Base-by-base conservation (phyloP, 768 basidiomycete species). In the Russula brevipes region DNA sequence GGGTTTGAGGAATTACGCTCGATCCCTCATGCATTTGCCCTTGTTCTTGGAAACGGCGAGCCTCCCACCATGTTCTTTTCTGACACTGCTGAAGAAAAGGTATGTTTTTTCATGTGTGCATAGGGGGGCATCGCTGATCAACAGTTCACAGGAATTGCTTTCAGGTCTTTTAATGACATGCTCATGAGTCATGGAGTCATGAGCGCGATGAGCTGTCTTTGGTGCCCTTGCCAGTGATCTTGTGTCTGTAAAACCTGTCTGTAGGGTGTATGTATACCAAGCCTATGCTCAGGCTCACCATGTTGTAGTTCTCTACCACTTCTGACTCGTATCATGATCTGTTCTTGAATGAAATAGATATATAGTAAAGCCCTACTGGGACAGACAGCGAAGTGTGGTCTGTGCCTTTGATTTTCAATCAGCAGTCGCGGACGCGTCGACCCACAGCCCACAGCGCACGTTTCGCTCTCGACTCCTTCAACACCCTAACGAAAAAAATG, bases 401-500 rank as follows among this genome's bases (percentile, higher is more conserved):
- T 4, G 16, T 30, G 3, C 14, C 3, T 3, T 45, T 14, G 55
- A 6, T 11, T 10, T 38, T 38, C 24, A 19, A 24, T 24, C 24
- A 24, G 24, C 24, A 24, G 24, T 10, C n/a, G 24, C 1, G 24
- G 56, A 46, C 56, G 45, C 56, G 56, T 47, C 51, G 35, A 16
- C 16, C 7, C 44, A 44, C n/a, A 35, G 44, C 44, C 12, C 7
- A 33, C 10, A 16, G 36, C 30, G 17, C 54, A 17, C 49, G 0
- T 11, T 11, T 12, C 19, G 5, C 24, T 17, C 16, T 17, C 31
- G 2, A 24, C 54, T 17, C 58, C 42, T 17, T 35, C 62, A 47
- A 44, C 52, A 52, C n/a, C 5, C 35, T 35, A 46, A 19, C 49
- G 24, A 3, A 42, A 44, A 72, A 67, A 60, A 76, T 75, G 74